phyloP scores from a whole-genome alignment of 768 basidiomycete genomes.

The Omphalotus guepiniiformis region DNA sequence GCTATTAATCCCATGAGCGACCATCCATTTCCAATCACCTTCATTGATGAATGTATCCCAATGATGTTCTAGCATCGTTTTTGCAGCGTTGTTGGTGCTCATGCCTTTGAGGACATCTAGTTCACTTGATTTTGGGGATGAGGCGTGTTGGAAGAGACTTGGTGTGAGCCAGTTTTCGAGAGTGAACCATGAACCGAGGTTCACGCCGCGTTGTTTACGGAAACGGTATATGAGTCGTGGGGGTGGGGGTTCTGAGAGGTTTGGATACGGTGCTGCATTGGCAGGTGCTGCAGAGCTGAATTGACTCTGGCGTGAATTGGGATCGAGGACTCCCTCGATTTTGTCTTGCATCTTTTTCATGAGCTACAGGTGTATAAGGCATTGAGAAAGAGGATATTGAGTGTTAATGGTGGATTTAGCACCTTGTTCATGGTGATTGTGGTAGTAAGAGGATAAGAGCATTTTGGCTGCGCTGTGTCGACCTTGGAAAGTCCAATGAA shows the following conservation, averaged over 20 bases:
- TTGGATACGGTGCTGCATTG: neutral
- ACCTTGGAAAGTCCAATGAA: too few species aligned
- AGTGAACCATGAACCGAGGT: conserved; percentile 83
- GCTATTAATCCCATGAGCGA: conserved; percentile 52
- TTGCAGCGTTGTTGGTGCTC: conserved; percentile 25
- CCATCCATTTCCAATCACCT: conserved; percentile 62
- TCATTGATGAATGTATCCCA: conserved; percentile 73
- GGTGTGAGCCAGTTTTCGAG: conserved; percentile 75
- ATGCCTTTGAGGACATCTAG: conserved; percentile 61
- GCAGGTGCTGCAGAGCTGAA: neutral
- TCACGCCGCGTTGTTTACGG: conserved; percentile 77
- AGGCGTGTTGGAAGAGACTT: conserved; percentile 50
- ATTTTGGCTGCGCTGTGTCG: too few species aligned
- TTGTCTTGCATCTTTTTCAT: conserved; percentile 8
- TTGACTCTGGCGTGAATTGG: neutral
- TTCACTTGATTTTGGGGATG: conserved; percentile 57
- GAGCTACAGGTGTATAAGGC: neutral
- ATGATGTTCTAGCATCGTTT: conserved; percentile 52
- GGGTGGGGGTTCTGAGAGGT: conserved; percentile 6
- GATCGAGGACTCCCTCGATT: conserved; percentile 2
- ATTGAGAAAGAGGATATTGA: neutral
- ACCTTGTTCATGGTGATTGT: neutral
- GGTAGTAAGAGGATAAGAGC: too few species aligned
- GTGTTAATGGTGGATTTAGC: neutral
- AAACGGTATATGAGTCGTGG: conserved; percentile 37